Evolutionary conservation across 2,329 filamentous ascomycete species (phyloP).

Genomic region (Monilinia vaccinii-corymbosi): DNA sequence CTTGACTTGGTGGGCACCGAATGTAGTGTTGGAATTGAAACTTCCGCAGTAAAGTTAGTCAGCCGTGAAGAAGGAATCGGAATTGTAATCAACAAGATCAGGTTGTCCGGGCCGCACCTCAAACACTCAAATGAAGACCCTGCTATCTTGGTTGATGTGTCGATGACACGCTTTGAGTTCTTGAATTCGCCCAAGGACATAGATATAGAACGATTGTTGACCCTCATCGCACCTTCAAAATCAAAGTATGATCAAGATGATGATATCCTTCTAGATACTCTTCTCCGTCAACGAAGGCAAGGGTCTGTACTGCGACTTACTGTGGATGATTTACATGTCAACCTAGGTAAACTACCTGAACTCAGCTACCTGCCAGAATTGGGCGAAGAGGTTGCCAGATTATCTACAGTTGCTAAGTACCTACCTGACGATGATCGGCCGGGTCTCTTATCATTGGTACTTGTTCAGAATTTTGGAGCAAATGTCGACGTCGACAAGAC

Average conservation of each 20-base stretch:
- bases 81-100: conserved; percentile 66
- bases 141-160: conserved; percentile 53
- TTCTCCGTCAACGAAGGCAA: conserved; percentile 77
- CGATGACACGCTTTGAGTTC: conserved; percentile 63
- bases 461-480: conserved; percentile 54
- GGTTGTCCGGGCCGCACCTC: conserved; percentile 61
- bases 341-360: conserved; percentile 53
- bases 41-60: conserved; percentile 74
- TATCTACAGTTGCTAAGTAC: conserved; percentile 88
- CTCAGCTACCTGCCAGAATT: conserved; percentile 61
- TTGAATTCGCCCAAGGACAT: conserved; percentile 62
- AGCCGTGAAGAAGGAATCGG: conserved; percentile 65
- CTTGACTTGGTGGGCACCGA: conserved; percentile 69
- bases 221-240: conserved; percentile 83
- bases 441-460: conserved; percentile 67
- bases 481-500: conserved; percentile 56
- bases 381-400: conserved; percentile 67
- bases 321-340: conserved; percentile 54
- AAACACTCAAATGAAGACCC: conserved; percentile 44
- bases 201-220: conserved; percentile 74
- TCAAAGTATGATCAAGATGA: conserved; percentile 81
- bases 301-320: conserved; percentile 70
- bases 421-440: conserved; percentile 92
- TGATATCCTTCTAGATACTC: conserved; percentile 88
- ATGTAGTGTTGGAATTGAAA: conserved; percentile 64